phyloP scores from a whole-genome alignment of 768 basidiomycete genomes.

The Podaxis sp. region DNA sequence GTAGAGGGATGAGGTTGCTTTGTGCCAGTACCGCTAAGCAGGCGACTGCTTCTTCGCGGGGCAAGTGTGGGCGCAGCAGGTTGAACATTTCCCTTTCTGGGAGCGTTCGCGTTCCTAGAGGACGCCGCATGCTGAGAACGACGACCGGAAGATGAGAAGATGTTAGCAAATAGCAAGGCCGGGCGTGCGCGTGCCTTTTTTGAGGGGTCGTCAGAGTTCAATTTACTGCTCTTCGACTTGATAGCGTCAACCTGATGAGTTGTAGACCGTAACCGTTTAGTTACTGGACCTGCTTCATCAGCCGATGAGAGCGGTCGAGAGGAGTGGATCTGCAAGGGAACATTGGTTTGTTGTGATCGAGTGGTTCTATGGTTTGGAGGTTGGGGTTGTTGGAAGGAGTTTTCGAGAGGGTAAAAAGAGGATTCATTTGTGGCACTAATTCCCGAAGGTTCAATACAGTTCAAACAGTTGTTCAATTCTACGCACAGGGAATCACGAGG shows the following conservation, averaged over 20 bases:
- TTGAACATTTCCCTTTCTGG: slow-evolving; percentile 49
- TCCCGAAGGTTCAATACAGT: slow-evolving; percentile 15
- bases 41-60: slow-evolving; percentile 70
- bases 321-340: slow-evolving; percentile 41
- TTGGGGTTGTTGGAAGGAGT: slow-evolving; percentile 41
- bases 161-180: slow-evolving; percentile 82
- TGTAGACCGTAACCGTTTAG: slow-evolving; percentile 70
- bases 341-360: slow-evolving; percentile 36
- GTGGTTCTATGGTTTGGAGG: slow-evolving; percentile 35
- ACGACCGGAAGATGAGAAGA: slow-evolving; percentile 84
- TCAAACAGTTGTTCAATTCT: neutral
- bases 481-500: slow-evolving; percentile 65
- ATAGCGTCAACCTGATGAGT: slow-evolving; percentile 46
- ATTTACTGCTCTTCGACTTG: slow-evolving; percentile 59
- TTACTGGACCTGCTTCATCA: slow-evolving; percentile 75
- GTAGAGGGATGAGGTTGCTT: slow-evolving; percentile 40
- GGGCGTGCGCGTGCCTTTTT: slow-evolving; percentile 92
- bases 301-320: slow-evolving; percentile 76
- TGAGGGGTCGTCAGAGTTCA: slow-evolving; percentile 62
- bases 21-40: slow-evolving; percentile 52
- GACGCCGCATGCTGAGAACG: slow-evolving; percentile 70
- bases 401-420: slow-evolving; percentile 39
- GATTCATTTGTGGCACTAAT: slow-evolving; percentile 55
- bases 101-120: slow-evolving; percentile 49
- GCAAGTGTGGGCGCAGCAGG: slow-evolving; percentile 36